phyloP scores from a whole-genome alignment of 1,139 yeast genomes.

The Saccharomyces hybrid region DNA sequence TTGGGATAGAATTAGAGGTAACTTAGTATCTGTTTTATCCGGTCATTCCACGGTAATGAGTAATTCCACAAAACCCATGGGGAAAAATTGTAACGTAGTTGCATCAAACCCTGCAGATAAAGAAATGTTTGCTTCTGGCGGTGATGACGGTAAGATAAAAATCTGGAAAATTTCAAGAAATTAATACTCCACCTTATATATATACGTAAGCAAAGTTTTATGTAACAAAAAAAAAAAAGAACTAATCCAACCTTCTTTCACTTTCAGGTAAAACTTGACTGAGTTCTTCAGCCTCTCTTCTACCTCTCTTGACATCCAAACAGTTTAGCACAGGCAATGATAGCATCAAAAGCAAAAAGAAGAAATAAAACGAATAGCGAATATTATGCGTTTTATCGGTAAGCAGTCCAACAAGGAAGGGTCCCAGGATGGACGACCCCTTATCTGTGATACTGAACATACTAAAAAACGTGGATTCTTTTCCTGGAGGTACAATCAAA shows the following conservation, averaged over 20 bases:
- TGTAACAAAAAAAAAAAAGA: not conserved
- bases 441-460: slow-evolving; percentile 66
- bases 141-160: slow-evolving; percentile 67
- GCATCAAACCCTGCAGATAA: slow-evolving; percentile 59
- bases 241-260: slow-evolving; percentile 6
- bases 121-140: slow-evolving; percentile 68
- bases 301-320: slow-evolving; percentile 53
- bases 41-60: slow-evolving; percentile 44
- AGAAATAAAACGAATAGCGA: slow-evolving; percentile 56
- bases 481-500: slow-evolving; percentile 58
- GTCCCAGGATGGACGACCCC: slow-evolving; percentile 66
- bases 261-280: slow-evolving; percentile 12
- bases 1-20: slow-evolving; percentile 75
- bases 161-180: slow-evolving; percentile 50
- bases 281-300: slow-evolving; percentile 38
- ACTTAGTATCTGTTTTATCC: slow-evolving; percentile 50
- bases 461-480: slow-evolving; percentile 63
- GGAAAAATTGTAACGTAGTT: slow-evolving; percentile 38
- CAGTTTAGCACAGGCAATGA: slow-evolving; percentile 46
- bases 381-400: slow-evolving; percentile 64
- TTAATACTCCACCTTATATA: slow-evolving; percentile 1
- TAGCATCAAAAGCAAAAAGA: slow-evolving; percentile 42
- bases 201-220: not conserved
- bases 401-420: slow-evolving; percentile 54
- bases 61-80: slow-evolving; percentile 13